Conservation (phyloP, 192 early-diverging fungal genomes). For the Chytriomyces sp. region DNA sequence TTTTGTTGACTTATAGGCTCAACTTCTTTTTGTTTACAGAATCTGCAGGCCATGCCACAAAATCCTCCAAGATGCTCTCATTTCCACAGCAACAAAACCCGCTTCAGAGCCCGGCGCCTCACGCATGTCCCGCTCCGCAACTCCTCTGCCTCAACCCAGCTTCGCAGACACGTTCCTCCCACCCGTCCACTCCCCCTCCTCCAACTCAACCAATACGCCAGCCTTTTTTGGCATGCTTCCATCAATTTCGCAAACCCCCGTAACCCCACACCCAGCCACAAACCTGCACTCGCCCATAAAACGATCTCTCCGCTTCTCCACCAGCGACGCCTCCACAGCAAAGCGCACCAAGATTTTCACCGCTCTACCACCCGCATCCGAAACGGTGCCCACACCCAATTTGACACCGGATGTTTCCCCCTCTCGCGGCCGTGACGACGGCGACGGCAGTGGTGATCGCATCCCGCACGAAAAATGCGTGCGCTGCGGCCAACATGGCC, state of each 20-base stretch:
- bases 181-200: not conserved
- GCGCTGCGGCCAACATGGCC: too few species aligned
- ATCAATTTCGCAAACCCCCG: not conserved
- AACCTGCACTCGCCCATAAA: not conserved
- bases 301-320: not conserved
- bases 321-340: not conserved
- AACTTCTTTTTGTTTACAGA: not conserved
- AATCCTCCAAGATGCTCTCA: not conserved
- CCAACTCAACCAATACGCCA: not conserved
- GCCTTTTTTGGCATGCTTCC: not conserved
- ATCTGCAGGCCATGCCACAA: slow-evolving; percentile 21
- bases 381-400: not conserved
- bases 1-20: not conserved
- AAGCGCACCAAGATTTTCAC: not conserved
- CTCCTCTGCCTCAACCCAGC: not conserved
- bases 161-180: not conserved
- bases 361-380: not conserved
- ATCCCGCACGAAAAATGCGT: too few species aligned
- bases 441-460: not conserved
- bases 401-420: not conserved
- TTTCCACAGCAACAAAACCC: not conserved
- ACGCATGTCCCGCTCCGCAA: too few species aligned
- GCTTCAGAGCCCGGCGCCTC: not conserved
- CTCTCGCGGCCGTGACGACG: not conserved
- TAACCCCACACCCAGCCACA: not conserved